Percentiles rank a stretch among this genome's conserved stretches.
Evolutionary conservation across 768 basidiomycete genomes (phyloP).

Genomic region (Naganishia kalamii): DNA sequence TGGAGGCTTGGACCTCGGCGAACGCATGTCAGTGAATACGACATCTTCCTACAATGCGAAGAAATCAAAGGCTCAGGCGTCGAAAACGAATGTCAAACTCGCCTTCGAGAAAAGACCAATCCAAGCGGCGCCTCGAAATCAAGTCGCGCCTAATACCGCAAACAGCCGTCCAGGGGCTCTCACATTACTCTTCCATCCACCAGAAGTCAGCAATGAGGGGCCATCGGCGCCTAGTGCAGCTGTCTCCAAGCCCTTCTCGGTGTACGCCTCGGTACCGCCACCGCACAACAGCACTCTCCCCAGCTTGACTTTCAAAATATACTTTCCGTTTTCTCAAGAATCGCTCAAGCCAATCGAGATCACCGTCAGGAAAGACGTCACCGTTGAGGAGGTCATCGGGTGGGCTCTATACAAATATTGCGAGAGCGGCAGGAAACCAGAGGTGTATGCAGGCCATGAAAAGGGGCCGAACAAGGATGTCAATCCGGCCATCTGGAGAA

Average conservation of each 20-base stretch:
- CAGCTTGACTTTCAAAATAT: conserved; percentile 64
- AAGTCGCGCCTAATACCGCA: not conserved
- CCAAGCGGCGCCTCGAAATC: not conserved
- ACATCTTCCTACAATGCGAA: conserved; percentile 23
- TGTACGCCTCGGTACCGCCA: conserved; percentile 79
- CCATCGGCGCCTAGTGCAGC: conserved; percentile 47
- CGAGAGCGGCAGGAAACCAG: conserved; percentile 77
- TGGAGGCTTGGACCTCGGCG: conserved; percentile 15
- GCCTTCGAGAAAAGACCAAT: conserved; percentile 30
- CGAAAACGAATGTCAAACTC: not conserved
- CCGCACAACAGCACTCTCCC: conserved; percentile 59
- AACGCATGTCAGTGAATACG: conserved; percentile 18
- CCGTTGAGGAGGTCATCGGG: conserved; percentile 91
- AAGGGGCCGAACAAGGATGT: conserved; percentile 57
- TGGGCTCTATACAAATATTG: conserved; percentile 87
- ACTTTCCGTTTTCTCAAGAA: conserved; percentile 69
- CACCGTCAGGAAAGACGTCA: conserved; percentile 76
- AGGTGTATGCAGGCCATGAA: conserved; percentile 60
- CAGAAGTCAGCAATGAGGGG: conserved; percentile 32
- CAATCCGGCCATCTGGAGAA: conserved; percentile 57
- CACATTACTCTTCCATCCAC: conserved; percentile 60
- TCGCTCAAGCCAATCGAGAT: conserved; percentile 61
- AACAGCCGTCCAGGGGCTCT: not conserved
- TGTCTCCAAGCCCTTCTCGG: conserved; percentile 70
- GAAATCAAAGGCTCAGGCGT: not conserved